These are phyloP conservation scores for Diplodia seriata DNA, from an alignment of 2,329 filamentous ascomycete genomes.

Conservation along the genomic window DNA sequence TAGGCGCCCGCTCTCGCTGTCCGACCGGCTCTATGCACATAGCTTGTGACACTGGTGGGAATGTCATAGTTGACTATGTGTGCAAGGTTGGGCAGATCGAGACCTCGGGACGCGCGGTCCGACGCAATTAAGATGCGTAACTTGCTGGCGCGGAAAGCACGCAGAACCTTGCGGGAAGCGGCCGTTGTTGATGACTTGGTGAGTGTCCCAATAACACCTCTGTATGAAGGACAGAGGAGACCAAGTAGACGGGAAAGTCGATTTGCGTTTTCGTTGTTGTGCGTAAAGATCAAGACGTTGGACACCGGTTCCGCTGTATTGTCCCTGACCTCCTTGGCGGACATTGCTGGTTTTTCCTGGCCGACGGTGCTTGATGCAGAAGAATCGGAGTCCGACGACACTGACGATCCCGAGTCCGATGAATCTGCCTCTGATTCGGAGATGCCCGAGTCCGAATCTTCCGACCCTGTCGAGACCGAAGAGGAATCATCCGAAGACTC, in stretches of 20 bases:
- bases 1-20: slow-evolving; percentile 80
- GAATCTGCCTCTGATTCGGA: slow-evolving; percentile 38
- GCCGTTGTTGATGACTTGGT: slow-evolving; percentile 80
- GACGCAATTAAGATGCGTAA: slow-evolving; percentile 84
- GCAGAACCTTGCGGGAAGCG: slow-evolving; percentile 70
- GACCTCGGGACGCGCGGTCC: slow-evolving; percentile 88
- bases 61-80: slow-evolving; percentile 96
- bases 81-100: slow-evolving; percentile 79
- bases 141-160: slow-evolving; percentile 67
- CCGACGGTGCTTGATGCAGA: background rate
- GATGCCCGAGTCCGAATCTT: slow-evolving; percentile 37
- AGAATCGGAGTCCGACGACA: background rate
- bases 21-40: slow-evolving; percentile 90
- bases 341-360: slow-evolving; percentile 26
- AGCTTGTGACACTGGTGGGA: slow-evolving; percentile 78
- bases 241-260: slow-evolving; percentile 81
- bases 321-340: background rate
- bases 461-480: slow-evolving; percentile 36
- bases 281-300: slow-evolving; percentile 80
- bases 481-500: slow-evolving; percentile 33
- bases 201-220: slow-evolving; percentile 69
- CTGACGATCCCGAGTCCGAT: slow-evolving; percentile 33
- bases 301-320: slow-evolving; percentile 38
- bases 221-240: slow-evolving; percentile 67
- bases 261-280: slow-evolving; percentile 86